A percentile compares a stretch with the other conserved stretches of the same genome.
These are phyloP conservation scores for Phytophthora hibernalis DNA, from an alignment of 352 stramenopile genomes.

Conservation along the genomic window DNA sequence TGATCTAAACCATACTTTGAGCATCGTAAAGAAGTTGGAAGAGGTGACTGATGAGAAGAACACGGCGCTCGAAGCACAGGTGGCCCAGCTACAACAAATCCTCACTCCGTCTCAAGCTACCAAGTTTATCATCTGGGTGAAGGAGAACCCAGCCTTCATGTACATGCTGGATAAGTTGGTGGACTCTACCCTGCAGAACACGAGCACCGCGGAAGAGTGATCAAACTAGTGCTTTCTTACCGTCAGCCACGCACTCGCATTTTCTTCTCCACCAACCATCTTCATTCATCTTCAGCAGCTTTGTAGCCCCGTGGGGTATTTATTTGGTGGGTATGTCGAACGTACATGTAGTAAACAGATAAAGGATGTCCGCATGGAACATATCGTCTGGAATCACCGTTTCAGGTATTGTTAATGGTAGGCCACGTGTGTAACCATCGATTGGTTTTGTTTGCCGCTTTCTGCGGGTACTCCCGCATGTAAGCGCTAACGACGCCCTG, in stretches of 20 bases:
- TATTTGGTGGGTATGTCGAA: conserved; percentile 24
- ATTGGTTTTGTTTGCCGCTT: neutral
- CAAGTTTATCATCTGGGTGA: conserved; percentile 90
- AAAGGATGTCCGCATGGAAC: conserved; percentile 8
- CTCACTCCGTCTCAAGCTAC: conserved; percentile 79
- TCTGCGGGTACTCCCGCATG: neutral
- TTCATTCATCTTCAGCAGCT: conserved; percentile 17
- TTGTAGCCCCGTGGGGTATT: conserved; percentile 25
- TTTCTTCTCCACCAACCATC: conserved; percentile 9
- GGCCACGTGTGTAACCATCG: neutral
- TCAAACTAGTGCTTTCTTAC: neutral
- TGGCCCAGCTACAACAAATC: conserved; percentile 75
- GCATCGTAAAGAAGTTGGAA: conserved; percentile 73
- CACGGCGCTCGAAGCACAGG: conserved; percentile 73
- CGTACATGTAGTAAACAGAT: conserved; percentile 1
- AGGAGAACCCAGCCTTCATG: conserved; percentile 88
- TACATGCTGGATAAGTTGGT: conserved; percentile 89
- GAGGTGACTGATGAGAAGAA: conserved; percentile 83
- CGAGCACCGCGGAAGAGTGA: conserved; percentile 29
- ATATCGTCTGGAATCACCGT: conserved; percentile 9
- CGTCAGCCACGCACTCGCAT: conserved; percentile 6
- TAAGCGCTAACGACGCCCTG: neutral
- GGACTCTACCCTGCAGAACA: conserved; percentile 62
- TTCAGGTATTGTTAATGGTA: neutral
- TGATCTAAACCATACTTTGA: conserved; percentile 76